Evolutionary conservation across 1,284 basidiomycete genomes (phyloP), one percentile per base, ranked within the genome.

Genomic region (Flammula alnicola): DNA sequence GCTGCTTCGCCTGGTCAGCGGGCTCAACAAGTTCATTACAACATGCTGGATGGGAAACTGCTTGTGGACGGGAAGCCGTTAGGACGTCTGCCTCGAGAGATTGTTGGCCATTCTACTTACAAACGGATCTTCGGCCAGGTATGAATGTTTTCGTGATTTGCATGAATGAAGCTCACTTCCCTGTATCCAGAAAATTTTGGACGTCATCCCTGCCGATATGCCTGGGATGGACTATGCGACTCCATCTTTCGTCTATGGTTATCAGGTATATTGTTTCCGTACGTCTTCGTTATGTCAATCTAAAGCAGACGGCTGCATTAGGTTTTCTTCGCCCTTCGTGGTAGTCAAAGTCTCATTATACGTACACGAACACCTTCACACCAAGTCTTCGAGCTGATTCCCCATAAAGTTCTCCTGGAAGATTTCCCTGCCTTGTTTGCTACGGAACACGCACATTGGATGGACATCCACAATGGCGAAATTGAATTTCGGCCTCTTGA

Each of bases 11-110:
- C 32, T n/a, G 23, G 32, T n/a, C 22, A 40, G 17, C 35, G 22
- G 10, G 38, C 56, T 3, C 64, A 69, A 23, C 20, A 9, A 5
- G 61, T 80, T 0, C 65, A 73, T 47, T 54, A 74, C 12, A 68
- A 81, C 45, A 29, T 79, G 1, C 51, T 79, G 4, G 58, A 68
- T 27, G 79, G 78, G 6, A 49, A 54, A 6, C 62, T 81, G 4
- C 60, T 78, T 5, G 65, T 80, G 5, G 58, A 74, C 36, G 78
- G 75, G 0, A 67, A 67, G 39, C 63, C 70, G 1, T 43, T 77
- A 3, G 69, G 70, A 5, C 66, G 68, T 17, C 62, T 81, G 9
- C 73, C 76, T 0, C 41, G 29, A 0, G 49, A 57, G 0, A 73
- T 78, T 29, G 30, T 65, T 1, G 27, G 23, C 0, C 68, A 77